Percentiles rank a stretch among this genome's conserved stretches.
These are phyloP conservation scores for Helichrysum umbraculigerum DNA, from an alignment of 129 eudicot genomes.

Conservation along the genomic window DNA sequence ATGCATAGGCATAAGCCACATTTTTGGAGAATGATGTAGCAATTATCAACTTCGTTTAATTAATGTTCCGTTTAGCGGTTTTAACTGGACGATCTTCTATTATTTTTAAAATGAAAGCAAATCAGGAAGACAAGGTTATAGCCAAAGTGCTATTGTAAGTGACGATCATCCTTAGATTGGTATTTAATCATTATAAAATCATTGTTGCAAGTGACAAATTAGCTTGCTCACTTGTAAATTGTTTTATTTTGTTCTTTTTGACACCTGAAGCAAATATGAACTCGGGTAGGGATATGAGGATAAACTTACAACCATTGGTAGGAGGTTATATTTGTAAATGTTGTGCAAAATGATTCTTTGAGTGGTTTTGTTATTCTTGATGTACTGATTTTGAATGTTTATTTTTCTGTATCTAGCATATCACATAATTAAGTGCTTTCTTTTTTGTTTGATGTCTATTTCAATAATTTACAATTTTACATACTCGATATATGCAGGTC, in stretches of 20 bases:
- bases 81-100: not conserved
- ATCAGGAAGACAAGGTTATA: not conserved
- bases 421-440: not conserved
- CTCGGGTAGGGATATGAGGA: constrained; percentile 13
- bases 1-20: not conserved
- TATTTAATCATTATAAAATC: not conserved
- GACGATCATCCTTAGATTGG: not conserved
- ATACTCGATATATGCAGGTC: constrained; percentile 36
- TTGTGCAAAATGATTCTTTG: constrained; percentile 9
- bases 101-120: not conserved
- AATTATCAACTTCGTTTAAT: not conserved
- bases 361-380: not conserved
- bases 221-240: not conserved
- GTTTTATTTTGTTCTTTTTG: not conserved
- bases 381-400: not conserved
- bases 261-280: constrained; percentile 13
- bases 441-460: constrained; percentile 10
- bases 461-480: not conserved
- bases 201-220: not conserved
- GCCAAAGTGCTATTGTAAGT: not conserved
- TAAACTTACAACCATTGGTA: not conserved
- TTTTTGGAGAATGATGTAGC: not conserved
- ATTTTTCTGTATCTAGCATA: not conserved
- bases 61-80: not conserved
- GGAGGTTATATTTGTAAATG: not conserved